A percentile compares a stretch with the other conserved stretches of the same genome.
Evolutionary conservation across 2,329 filamentous ascomycete species (phyloP).

Genomic region (Monilinia laxa): DNA sequence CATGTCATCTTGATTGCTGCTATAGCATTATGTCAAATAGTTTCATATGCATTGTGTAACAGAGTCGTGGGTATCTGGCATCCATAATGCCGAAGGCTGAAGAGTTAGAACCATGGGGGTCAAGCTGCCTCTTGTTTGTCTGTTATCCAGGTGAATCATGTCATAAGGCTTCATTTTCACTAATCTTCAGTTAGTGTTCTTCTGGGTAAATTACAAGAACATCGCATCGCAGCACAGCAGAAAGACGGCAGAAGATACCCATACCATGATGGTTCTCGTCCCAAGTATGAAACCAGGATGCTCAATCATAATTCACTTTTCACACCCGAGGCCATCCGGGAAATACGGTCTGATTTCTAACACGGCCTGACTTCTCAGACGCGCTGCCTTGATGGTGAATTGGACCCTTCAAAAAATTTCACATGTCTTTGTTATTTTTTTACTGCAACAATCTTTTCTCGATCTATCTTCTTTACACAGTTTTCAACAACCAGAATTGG

Average conservation of each 20-base stretch:
- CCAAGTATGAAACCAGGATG: background rate
- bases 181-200: background rate
- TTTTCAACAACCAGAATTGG: background rate
- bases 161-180: background rate
- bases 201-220: background rate
- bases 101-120: background rate
- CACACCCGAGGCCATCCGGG: background rate
- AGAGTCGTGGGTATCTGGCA: background rate
- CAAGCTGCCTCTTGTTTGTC: background rate
- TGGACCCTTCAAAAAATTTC: background rate
- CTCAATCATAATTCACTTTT: conserved; percentile 7
- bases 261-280: background rate
- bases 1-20: background rate
- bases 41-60: background rate
- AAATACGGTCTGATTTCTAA: background rate
- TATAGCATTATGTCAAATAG: background rate
- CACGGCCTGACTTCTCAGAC: background rate
- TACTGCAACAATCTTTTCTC: background rate
- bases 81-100: background rate
- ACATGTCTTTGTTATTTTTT: conserved; percentile 5
- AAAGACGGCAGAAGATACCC: background rate
- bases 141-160: background rate
- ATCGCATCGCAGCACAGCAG: background rate
- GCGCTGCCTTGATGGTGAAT: conserved; percentile 11
- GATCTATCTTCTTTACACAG: background rate